phyloP scores from a whole-genome alignment of 2,329 filamentous ascomycete species.

The Monilinia aucupariae region DNA sequence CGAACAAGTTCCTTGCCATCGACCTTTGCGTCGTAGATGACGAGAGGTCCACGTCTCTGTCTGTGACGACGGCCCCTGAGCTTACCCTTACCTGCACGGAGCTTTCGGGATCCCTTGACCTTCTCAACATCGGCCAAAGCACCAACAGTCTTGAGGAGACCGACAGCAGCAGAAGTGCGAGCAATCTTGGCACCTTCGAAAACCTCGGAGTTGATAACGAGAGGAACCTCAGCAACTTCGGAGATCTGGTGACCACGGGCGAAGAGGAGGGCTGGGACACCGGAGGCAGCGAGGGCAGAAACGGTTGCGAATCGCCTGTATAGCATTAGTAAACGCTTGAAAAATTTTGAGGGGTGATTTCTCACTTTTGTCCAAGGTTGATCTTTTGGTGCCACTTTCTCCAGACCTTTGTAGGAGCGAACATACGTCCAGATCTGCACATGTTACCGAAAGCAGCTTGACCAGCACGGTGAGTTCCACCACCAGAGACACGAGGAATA shows the following conservation, averaged over 20 bases:
- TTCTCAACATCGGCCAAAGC: slow-evolving; percentile 88
- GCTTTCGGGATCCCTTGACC: slow-evolving; percentile 94
- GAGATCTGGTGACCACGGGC: slow-evolving; percentile 96
- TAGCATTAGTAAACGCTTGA: slow-evolving; percentile 23
- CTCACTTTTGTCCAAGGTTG: slow-evolving; percentile 94
- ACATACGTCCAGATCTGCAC: slow-evolving; percentile 99
- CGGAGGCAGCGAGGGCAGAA: slow-evolving; percentile 94
- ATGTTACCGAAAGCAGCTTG: slow-evolving; percentile 99
- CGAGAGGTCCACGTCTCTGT: slow-evolving; percentile 94
- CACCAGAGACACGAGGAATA: slow-evolving; percentile 99
- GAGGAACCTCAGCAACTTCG: slow-evolving; percentile 89
- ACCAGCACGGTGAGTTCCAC: slow-evolving; percentile 99
- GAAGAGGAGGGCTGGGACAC: slow-evolving; percentile 87
- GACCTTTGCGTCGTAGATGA: slow-evolving; percentile 93
- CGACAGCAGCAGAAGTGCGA: slow-evolving; percentile 84
- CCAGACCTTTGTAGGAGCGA: slow-evolving; percentile 99
- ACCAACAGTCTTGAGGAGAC: slow-evolving; percentile 85
- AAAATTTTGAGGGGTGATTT: slow-evolving; percentile 22
- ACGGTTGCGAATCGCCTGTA: slow-evolving; percentile 89
- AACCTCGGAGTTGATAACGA: slow-evolving; percentile 86
- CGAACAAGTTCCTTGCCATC: slow-evolving; percentile 91
- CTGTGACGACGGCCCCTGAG: slow-evolving; percentile 91
- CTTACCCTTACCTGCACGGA: slow-evolving; percentile 98
- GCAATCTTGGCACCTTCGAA: slow-evolving; percentile 73
- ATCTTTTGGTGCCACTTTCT: slow-evolving; percentile 99